Evolutionary conservation across 1,139 yeast genomes (phyloP), one percentile per base, ranked within the genome.

Genomic region (Hyphopichia buzzinii): DNA sequence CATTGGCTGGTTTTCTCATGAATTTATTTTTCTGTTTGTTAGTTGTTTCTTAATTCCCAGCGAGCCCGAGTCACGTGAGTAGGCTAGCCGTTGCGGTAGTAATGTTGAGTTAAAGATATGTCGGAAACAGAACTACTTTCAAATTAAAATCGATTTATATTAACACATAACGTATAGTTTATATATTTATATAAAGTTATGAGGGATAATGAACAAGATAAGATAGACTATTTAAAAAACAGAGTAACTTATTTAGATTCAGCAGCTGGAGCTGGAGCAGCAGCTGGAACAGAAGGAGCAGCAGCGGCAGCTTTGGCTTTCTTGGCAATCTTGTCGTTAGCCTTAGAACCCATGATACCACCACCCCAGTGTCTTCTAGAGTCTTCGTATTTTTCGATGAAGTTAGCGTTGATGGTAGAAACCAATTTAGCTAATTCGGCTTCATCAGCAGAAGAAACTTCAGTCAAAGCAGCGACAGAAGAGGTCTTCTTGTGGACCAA

Each of bases 361-460:
- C 96, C 96, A 79, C 96, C 96, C 96, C 96, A 87, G 81, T 84
- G 90, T 74, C 85, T 85, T 79, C 89, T 87, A 64, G 77, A 62
- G 55, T 87, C 95, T 59, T 87, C 95, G 81, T 81, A 84, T 73
- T 85, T 84, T 63, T 84, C 90, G 55, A 70, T 67, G 72, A 81
- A 87, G 89, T 84, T 85, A 55, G 92, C 82, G 73, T 84, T 81
- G 69, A 87, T 77, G 63, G 96, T 82, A 46, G 95, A 81, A 54
- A 87, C 77, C 59, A 87, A 77, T 70, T 85, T 83, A 55, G 95
- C 85, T 57, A 87, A 79, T 60, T 84, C 86, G 61, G 92, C 79
- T 74, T 85, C 88, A 71, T 88, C 96, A 67, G 84, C 95, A 47
- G 90, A 73, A 64, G 72, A 77, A 59, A 87, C 95, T 62, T 87